Evolutionary conservation across 1,139 yeast species (phyloP), one percentile per base, ranked within the genome.

Genomic region (Scheffersomyces quercinus): DNA sequence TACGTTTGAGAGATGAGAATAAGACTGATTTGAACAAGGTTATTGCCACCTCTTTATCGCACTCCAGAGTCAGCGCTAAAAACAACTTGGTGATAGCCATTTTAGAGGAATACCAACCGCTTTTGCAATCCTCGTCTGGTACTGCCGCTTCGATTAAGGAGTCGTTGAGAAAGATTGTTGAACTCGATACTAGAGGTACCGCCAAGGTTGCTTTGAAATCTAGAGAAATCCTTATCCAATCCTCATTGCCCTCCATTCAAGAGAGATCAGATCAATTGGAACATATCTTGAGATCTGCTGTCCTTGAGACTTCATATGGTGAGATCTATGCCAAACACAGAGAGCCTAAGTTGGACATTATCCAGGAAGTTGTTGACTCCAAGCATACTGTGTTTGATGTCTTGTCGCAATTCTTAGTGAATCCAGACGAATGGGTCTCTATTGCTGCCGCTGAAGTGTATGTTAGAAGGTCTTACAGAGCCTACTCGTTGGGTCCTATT

Each of bases 251-350:
- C 37, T 90, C 98, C 5, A 85, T 90, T 52, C 85, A 88, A 67
- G 99, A 93, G 72, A 85, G 99, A 72, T 86, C 96, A 24, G 97
- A 91, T 63, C 99, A 95, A 73, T 80, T 93, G 62, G 98, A 93
- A 70, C 98, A 91, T 66, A 93, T 93, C 57, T 80, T 93, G 67
- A 83, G 91, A 66, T 83, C 96, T 13, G 84, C 97, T 36, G 98
- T 93, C 39, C 88, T 91, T 56, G 90, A 88, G 59, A 81, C 95
- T 31, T 78, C 85, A 26, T 93, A 91, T 60, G 98, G 98, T 56
- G 95, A 89, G 58, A 80, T 85, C 42, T 77, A 72, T 56, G 80
- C 85, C 43, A 82, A 81, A 58, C 95, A 90, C 62, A 79, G 89
- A 51, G 81, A 84, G 51, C 99, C 99, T 35, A 87, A 85, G 59